phyloP scores from a whole-genome alignment of 169 alveolate genomes.

The Plasmodium yoelii region DNA sequence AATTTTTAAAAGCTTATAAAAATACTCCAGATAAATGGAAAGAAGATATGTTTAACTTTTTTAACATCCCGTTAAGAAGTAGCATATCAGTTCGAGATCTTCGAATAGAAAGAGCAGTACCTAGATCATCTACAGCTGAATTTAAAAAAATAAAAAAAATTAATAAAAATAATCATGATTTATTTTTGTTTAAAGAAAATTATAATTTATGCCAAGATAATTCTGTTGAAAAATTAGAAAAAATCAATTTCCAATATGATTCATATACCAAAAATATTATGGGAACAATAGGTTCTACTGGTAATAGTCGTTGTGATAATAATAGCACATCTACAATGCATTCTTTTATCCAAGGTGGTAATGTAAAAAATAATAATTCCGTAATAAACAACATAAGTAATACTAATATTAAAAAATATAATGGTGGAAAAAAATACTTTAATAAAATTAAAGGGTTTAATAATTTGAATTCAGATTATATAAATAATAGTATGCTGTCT shows the following conservation, averaged over 20 bases:
- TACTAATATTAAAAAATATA: no score
- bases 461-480: neutral
- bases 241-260: conserved; percentile 48
- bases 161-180: conserved; percentile 44
- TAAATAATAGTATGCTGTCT: neutral
- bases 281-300: neutral
- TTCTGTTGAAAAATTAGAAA: conserved; percentile 23
- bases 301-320: neutral
- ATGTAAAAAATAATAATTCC: no score
- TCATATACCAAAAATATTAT: conserved; percentile 27
- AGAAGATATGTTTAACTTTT: conserved; percentile 73
- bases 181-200: conserved; percentile 66
- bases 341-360: no score
- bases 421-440: no score
- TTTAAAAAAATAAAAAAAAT: conserved; percentile 50
- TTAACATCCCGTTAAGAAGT: conserved; percentile 74
- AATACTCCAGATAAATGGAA: conserved; percentile 77
- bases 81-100: conserved; percentile 73
- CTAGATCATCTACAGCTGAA: conserved; percentile 54
- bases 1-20: conserved; percentile 48
- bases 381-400: no score
- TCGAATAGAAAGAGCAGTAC: conserved; percentile 74
- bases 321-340: neutral
- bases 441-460: no score
- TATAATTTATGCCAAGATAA: conserved; percentile 51